These are phyloP conservation scores for Ensete glaucum DNA, from an alignment of 176 grass and related monocot species.

Conservation along the genomic window DNA sequence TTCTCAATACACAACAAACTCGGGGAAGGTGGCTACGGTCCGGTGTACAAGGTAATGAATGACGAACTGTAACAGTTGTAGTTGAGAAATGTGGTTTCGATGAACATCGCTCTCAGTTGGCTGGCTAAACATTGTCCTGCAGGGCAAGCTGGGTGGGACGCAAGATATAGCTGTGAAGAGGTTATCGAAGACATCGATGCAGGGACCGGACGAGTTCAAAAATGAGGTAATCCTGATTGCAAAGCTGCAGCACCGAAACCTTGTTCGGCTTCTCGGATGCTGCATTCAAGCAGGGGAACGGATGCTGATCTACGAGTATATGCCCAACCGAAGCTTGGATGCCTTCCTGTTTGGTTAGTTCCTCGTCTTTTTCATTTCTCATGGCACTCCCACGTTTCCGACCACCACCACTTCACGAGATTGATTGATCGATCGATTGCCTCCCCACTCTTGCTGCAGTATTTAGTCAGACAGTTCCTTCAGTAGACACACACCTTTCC, in stretches of 20 bases:
- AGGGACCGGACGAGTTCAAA: conserved; percentile 28
- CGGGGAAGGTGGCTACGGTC: conserved; percentile 38
- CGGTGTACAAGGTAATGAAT: conserved; percentile 34
- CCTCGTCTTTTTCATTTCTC: too few relatives aligned
- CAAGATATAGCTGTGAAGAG: conserved; percentile 52
- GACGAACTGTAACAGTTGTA: neutral
- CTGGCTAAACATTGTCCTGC: neutral
- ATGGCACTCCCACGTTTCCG: too few relatives aligned
- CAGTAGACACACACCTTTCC: too few relatives aligned
- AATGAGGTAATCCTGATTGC: conserved; percentile 44
- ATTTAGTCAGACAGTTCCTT: too few relatives aligned
- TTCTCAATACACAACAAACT: conserved; percentile 33
- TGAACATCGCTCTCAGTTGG: neutral
- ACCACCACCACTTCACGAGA: too few relatives aligned
- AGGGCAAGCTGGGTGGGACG: conserved; percentile 35
- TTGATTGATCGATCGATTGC: neutral
- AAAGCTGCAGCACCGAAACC: conserved; percentile 50
- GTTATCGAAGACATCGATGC: conserved; percentile 16
- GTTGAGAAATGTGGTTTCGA: neutral
- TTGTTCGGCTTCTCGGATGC: conserved; percentile 42
- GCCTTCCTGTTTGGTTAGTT: conserved; percentile 42
- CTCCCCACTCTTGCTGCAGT: too few relatives aligned
- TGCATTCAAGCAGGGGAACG: conserved; percentile 33
- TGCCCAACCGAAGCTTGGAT: conserved; percentile 43
- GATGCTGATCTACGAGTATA: conserved; percentile 50